A percentile compares a stretch with the other conserved stretches of the same genome.
Conservation (phyloP, 495 filamentous ascomycete species). For the Tuber aestivum region DNA sequence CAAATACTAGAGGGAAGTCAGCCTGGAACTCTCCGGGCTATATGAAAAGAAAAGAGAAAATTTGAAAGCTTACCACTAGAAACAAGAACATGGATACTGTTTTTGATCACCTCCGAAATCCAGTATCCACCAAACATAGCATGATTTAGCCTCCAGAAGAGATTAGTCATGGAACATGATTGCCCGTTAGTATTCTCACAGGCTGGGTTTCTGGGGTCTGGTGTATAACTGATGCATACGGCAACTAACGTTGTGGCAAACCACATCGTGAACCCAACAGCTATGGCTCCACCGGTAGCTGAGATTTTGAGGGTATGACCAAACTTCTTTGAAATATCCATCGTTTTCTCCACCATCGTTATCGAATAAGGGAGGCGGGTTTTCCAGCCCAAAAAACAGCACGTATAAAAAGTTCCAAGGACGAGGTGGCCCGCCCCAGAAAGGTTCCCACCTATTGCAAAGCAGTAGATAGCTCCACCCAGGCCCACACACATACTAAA, state of each 20-base stretch:
- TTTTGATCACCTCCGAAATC: conserved; percentile 88
- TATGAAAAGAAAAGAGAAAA: too few species aligned
- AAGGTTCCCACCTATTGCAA: conserved; percentile 62
- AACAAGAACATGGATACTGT: conserved; percentile 83
- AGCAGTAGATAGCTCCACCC: conserved; percentile 64
- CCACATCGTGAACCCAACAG: conserved; percentile 65
- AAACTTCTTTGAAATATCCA: conserved; percentile 74
- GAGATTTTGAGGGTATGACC: conserved; percentile 85
- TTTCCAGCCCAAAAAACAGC: conserved; percentile 79
- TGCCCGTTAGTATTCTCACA: conserved; percentile 55
- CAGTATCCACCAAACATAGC: conserved; percentile 86
- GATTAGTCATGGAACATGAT: conserved; percentile 66
- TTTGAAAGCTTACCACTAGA: conserved; percentile 49
- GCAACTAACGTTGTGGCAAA: conserved; percentile 56
- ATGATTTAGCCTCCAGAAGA: conserved; percentile 81
- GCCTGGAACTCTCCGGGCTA: not conserved
- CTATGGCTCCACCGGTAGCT: conserved; percentile 67
- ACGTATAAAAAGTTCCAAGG: conserved; percentile 71
- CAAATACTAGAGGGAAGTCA: conserved; percentile 55
- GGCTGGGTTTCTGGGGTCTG: conserved; percentile 58
- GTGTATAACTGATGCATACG: conserved; percentile 76
- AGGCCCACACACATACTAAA: conserved; percentile 56
- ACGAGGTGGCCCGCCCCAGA: conserved; percentile 81
- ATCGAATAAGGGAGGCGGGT: conserved; percentile 81
- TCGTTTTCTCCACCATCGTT: conserved; percentile 78